Evolutionary conservation across 169 alveolate genomes (phyloP), one percentile per base, ranked within the genome.

Genomic region (Babesia bovis): DNA sequence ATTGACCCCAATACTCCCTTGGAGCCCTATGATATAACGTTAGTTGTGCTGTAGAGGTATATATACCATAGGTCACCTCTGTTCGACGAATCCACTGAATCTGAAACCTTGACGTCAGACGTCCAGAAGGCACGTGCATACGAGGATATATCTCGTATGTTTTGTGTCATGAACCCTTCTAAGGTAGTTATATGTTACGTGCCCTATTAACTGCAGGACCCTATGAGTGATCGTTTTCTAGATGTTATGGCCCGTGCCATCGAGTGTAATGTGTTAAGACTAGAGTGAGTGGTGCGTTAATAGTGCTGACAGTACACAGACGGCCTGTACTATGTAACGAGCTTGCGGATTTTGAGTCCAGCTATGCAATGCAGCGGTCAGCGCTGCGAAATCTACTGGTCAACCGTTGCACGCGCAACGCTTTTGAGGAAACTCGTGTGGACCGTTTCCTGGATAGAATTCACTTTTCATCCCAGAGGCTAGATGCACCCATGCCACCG

Each of bases 261-360:
- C n/a, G 84, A 61, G 51, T 49, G 41, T 21, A 59, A 81, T 35
- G 21, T 81, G 6, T 25, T 83, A 7, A 57, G 71, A 25, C 10
- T 81, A 13, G 88, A 71, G 88, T 81, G 36, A 30, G 83, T 71
- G 13, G n/a, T n/a, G n/a, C n/a, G n/a, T n/a, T n/a, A n/a, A n/a
- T n/a, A n/a, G n/a, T n/a, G n/a, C n/a, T n/a, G n/a, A n/a, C n/a
- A n/a, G n/a, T 44, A 7, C 44, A 1, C 69, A 78, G 87, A 61
- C 51, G 83, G n/a, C 88, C 88, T 1, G 44, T 58, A 2, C 44
- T 81, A 42, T 45, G 32, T 41, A 81, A 81, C 58, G 88, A 81
- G 45, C 66, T 70, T 26, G 41, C 71, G 23, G 84, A 81, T 35
- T 81, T 56, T 52, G 59, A 66, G 51, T 49, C 85, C 0, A 51